Percentiles rank a stretch among this genome's conserved stretches.
These are phyloP conservation scores for Spatholobus suberectus DNA, from an alignment of 306 rosid species.

Conservation along the genomic window DNA sequence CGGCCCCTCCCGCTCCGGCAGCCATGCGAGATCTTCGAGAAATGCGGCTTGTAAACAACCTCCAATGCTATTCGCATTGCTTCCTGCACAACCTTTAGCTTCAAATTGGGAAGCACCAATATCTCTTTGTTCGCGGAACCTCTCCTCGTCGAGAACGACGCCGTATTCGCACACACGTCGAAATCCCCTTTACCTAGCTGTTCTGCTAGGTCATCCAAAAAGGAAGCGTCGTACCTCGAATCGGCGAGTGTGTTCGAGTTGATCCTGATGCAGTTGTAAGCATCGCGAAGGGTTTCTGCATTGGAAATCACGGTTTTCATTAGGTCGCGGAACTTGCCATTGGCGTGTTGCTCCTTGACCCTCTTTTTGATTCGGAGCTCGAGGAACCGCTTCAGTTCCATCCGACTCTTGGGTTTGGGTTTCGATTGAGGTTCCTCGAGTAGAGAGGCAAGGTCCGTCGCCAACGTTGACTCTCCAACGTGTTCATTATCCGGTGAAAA, in stretches of 20 bases:
- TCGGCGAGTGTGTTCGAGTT: slow-evolving; percentile 56
- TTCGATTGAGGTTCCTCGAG: slow-evolving; percentile 51
- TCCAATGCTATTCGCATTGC: slow-evolving; percentile 82
- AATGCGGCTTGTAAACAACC: slow-evolving; percentile 78
- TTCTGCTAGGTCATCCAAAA: slow-evolving; percentile 59
- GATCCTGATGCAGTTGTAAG: slow-evolving; percentile 69
- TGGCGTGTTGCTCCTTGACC: slow-evolving; percentile 67
- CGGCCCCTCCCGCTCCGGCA: slow-evolving; percentile 91
- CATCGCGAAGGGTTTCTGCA: slow-evolving; percentile 74
- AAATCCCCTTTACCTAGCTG: slow-evolving; percentile 59
- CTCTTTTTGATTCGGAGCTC: slow-evolving; percentile 71
- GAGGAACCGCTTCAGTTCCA: slow-evolving; percentile 73
- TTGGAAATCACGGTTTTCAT: slow-evolving; percentile 71
- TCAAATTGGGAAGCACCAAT: slow-evolving; percentile 79
- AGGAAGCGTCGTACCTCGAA: slow-evolving; percentile 30
- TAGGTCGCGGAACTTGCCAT: slow-evolving; percentile 70
- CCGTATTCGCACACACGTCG: slow-evolving; percentile 62
- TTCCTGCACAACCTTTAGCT: slow-evolving; percentile 78
- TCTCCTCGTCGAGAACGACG: slow-evolving; percentile 66
- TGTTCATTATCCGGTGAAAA: slow-evolving; percentile 42
- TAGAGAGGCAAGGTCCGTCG: slow-evolving; percentile 69
- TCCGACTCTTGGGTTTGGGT: slow-evolving; percentile 41
- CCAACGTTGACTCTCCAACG: slow-evolving; percentile 50
- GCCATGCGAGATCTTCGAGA: slow-evolving; percentile 89
- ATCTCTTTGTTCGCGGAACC: slow-evolving; percentile 50